Evolutionary conservation across 2,329 filamentous ascomycete species (phyloP), one percentile per base, ranked within the genome.

Genomic region (Scortechinia acanthostroma): DNA sequence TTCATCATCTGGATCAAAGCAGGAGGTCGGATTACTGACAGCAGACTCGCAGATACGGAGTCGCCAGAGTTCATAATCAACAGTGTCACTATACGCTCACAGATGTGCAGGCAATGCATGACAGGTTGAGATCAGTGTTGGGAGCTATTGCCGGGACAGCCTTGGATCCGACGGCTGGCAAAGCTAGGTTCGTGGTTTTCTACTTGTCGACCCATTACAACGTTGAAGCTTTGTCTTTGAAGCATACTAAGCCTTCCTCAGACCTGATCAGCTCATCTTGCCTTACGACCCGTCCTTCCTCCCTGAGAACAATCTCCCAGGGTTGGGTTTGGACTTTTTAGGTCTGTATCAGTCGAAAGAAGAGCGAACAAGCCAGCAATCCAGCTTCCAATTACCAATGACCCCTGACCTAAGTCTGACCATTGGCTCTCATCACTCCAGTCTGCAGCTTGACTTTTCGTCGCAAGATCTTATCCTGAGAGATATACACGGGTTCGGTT

Each of bases 31-130:
- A 21, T 21, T 19, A 15, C 42, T 47, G 17, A 44, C 6, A 4
- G n/a, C n/a, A 15, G n/a, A n/a, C n/a, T n/a, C n/a, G n/a, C 48
- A 80, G 76, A 28, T 79, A 75, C 56, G 82, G 82, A 15, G 71
- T 86, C 28, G 76, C 80, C 19, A 73, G 78, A 50, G 82, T 88
- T n/a, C 86, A 83, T 56, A 67, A 72, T 30, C 80, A 87, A 54
- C 84, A 88, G 59, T 86, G 80, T 51, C 73, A 72, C n/a, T 88
- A 86, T 55, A 72, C 85, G n/a, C 72, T 87, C 16, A 67, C 71
- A 2, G 84, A 88, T 55, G 77, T 75, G 6, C 75, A 84, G 55
- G 67, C 66, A 40, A 74, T 79, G 47, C 74, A 80, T 46, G 76
- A 76, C 52, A 73, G 67, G 46, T 77, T 88, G 65, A 67, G 69